These are phyloP conservation scores for Pestalotiopsis sp. DNA, from an alignment of 2,329 filamentous ascomycete species.

Conservation along the genomic window DNA sequence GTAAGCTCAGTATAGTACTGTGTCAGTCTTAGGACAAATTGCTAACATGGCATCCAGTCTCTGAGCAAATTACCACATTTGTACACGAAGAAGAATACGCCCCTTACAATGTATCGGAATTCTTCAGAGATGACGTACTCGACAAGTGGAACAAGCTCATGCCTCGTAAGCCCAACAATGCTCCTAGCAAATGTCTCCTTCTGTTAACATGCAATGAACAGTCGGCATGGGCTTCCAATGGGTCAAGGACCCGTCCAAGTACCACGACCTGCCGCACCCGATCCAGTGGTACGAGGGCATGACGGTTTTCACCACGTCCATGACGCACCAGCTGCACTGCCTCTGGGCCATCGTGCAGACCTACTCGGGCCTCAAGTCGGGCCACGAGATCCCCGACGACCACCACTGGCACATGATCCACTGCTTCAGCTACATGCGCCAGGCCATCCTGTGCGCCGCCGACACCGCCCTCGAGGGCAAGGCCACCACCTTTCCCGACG, in stretches of 20 bases:
- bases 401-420: slow-evolving; percentile 52
- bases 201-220: slow-evolving; percentile 17
- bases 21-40: neutral
- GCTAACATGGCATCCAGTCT: slow-evolving; percentile 29
- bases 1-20: slow-evolving; percentile 24
- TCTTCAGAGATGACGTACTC: slow-evolving; percentile 39
- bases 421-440: slow-evolving; percentile 51
- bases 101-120: slow-evolving; percentile 40
- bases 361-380: slow-evolving; percentile 43
- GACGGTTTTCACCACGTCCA: slow-evolving; percentile 42
- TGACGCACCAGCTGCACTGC: slow-evolving; percentile 45
- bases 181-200: neutral
- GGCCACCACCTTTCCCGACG: slow-evolving; percentile 48
- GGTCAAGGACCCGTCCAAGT: slow-evolving; percentile 32
- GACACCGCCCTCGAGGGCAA: slow-evolving; percentile 49
- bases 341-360: slow-evolving; percentile 46
- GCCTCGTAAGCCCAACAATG: slow-evolving; percentile 33
- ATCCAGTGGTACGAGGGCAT: slow-evolving; percentile 32
- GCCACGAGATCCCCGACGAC: slow-evolving; percentile 42
- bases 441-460: slow-evolving; percentile 48
- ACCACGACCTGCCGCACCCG: slow-evolving; percentile 32
- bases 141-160: slow-evolving; percentile 42
- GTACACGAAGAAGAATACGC: slow-evolving; percentile 41
- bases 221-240: slow-evolving; percentile 39
- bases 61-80: slow-evolving; percentile 39